These are phyloP conservation scores for Pythium brachiatum DNA, from an alignment of 352 stramenopile species.

Conservation along the genomic window DNA sequence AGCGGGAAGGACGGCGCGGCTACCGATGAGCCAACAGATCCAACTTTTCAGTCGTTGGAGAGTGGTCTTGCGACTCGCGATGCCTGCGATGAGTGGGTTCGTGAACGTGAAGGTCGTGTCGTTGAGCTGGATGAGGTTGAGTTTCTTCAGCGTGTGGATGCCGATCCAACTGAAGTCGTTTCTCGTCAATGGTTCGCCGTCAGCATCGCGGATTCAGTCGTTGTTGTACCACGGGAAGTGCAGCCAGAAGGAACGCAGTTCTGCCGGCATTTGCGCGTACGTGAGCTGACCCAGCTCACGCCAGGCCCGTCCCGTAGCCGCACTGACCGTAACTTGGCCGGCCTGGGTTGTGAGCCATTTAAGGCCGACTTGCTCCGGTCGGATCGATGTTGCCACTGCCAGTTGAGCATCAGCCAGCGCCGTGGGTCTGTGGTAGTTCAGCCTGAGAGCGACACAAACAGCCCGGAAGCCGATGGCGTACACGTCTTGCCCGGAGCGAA, in stretches of 20 bases:
- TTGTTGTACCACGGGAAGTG: not conserved
- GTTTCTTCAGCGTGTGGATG: not conserved
- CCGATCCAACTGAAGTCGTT: too few relatives aligned
- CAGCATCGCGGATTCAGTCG: not conserved
- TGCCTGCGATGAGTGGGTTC: not conserved
- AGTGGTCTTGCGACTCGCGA: not conserved
- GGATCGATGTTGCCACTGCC: not conserved
- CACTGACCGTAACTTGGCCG: not conserved
- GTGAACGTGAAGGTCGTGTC: not conserved
- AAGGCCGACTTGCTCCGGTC: not conserved
- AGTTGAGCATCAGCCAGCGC: not conserved
- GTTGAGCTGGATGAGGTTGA: not conserved
- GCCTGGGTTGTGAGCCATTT: not conserved
- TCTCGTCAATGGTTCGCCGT: not conserved
- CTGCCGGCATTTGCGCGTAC: not conserved
- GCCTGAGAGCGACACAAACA: too few relatives aligned
- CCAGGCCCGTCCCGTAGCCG: not conserved
- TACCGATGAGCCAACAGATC: constrained; percentile 1
- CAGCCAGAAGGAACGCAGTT: not conserved
- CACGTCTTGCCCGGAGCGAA: too few relatives aligned
- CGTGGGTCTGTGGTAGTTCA: too few relatives aligned
- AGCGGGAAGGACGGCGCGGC: not conserved
- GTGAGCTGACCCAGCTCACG: not conserved
- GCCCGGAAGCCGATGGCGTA: too few relatives aligned
- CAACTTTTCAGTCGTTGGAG: not conserved